Percentiles rank a stretch among this genome's conserved stretches.
phyloP scores from a whole-genome alignment of 2,329 filamentous ascomycete genomes.

The Fusarium buharicum region DNA sequence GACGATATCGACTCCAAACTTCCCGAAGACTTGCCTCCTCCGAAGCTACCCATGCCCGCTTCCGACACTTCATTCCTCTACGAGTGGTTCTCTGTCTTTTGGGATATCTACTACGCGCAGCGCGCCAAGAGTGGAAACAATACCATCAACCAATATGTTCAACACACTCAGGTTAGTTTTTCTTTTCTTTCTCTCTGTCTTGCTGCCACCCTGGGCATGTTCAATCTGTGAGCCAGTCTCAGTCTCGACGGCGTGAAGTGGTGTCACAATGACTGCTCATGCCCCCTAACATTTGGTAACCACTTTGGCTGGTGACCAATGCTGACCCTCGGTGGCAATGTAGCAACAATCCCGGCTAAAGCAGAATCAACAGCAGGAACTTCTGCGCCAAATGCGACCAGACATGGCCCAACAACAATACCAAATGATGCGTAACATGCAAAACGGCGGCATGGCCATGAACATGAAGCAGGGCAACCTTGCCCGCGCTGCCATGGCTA shows the following conservation, averaged over 20 bases:
- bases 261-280: conserved; percentile 26
- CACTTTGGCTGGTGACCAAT: conserved; percentile 37
- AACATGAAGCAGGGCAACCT: conserved; percentile 70
- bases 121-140: conserved; percentile 73
- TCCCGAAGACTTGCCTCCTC: conserved; percentile 81
- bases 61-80: conserved; percentile 86
- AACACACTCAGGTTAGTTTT: conserved; percentile 75
- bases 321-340: conserved; percentile 33
- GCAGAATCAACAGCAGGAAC: conserved; percentile 79
- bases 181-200: conserved; percentile 12
- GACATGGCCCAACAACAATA: conserved; percentile 66
- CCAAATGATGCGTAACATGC: conserved; percentile 74
- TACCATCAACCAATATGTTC: conserved; percentile 78
- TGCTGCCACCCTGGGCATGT: conserved; percentile 25
- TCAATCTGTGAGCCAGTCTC: conserved; percentile 10
- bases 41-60: conserved; percentile 72
- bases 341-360: conserved; percentile 76
- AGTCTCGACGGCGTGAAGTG: conserved; percentile 14
- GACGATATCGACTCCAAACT: conserved; percentile 79
- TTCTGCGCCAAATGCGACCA: conserved; percentile 77
- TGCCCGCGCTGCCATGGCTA: conserved; percentile 80
- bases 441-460: conserved; percentile 68
- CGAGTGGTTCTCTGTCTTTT: conserved; percentile 98
- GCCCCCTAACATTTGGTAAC: conserved; percentile 39
- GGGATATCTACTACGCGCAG: conserved; percentile 92